Conservation (phyloP, 306 rosid genomes). For the Ormosia semicastrata region DNA sequence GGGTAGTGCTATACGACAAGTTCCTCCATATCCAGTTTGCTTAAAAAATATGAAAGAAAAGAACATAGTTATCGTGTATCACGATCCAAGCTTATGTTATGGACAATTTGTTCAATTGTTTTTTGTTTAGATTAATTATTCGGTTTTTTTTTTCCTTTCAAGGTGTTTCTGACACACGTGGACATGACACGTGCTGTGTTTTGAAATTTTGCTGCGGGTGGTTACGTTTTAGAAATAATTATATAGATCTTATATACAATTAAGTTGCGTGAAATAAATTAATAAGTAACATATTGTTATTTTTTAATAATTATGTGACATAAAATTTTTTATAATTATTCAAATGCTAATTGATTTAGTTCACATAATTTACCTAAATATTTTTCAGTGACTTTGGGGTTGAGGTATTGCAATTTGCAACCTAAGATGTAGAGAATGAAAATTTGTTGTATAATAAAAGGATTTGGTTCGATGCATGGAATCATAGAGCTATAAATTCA, state of each 20-base stretch:
- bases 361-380: too few relatives aligned
- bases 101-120: slow-evolving; percentile 2
- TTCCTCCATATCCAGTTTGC: slow-evolving; percentile 11
- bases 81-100: slow-evolving; percentile 38
- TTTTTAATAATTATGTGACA: too few relatives aligned
- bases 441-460: background rate
- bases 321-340: too few relatives aligned
- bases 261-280: too few relatives aligned
- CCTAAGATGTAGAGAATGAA: background rate
- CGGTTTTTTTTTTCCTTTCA: background rate
- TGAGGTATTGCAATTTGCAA: background rate
- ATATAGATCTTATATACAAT: too few relatives aligned
- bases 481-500: background rate
- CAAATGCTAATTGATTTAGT: too few relatives aligned
- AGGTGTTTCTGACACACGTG: slow-evolving; percentile 33
- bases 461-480: background rate
- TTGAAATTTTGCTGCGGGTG: background rate
- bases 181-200: slow-evolving; percentile 18
- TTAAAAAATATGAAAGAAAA: background rate
- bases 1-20: slow-evolving; percentile 36
- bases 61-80: slow-evolving; percentile 24
- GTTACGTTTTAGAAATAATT: too few relatives aligned
- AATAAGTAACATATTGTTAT: too few relatives aligned
- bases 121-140: background rate
- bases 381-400: too few relatives aligned